These are phyloP conservation scores for Strobilomyces echinocephalus DNA, from an alignment of 768 basidiomycete genomes.

Conservation along the genomic window DNA sequence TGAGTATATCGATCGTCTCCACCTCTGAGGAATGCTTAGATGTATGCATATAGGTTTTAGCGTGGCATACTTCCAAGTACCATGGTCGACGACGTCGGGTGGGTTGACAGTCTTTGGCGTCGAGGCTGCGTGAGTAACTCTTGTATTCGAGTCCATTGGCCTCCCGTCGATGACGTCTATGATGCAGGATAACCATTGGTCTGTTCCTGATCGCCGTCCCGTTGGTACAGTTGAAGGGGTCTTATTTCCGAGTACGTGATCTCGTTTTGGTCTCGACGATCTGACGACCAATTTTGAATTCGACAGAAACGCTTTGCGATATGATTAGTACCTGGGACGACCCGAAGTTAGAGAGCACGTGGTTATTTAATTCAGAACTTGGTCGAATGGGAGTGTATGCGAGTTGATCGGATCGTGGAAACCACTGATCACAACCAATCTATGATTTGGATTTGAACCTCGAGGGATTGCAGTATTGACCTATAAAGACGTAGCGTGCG, in stretches of 20 bases:
- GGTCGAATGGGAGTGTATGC: not conserved
- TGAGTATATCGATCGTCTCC: conserved; percentile 1
- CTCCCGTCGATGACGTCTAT: not conserved
- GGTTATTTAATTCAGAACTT: not conserved
- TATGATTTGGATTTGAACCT: not conserved
- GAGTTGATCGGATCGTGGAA: not conserved
- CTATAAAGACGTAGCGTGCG: no score
- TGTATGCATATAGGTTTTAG: conserved; percentile 24
- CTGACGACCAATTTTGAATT: not conserved
- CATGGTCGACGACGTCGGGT: conserved; percentile 35
- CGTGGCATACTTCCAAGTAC: conserved; percentile 40
- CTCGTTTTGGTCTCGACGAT: not conserved
- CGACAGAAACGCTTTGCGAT: conserved; percentile 19
- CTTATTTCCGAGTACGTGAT: conserved; percentile 31
- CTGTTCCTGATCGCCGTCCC: conserved; percentile 37
- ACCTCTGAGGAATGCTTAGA: not conserved
- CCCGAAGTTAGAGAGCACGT: not conserved
- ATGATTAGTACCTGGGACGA: conserved; percentile 2
- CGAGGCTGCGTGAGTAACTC: conserved; percentile 34
- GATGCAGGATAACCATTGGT: conserved; percentile 27
- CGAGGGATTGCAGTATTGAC: not conserved
- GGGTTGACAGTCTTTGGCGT: conserved; percentile 33
- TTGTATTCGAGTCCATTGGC: not conserved
- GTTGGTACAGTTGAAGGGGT: conserved; percentile 32
- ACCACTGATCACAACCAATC: not conserved